Conservation (phyloP, 106 monocot species). For the Dioscorea zingiberensis region DNA sequence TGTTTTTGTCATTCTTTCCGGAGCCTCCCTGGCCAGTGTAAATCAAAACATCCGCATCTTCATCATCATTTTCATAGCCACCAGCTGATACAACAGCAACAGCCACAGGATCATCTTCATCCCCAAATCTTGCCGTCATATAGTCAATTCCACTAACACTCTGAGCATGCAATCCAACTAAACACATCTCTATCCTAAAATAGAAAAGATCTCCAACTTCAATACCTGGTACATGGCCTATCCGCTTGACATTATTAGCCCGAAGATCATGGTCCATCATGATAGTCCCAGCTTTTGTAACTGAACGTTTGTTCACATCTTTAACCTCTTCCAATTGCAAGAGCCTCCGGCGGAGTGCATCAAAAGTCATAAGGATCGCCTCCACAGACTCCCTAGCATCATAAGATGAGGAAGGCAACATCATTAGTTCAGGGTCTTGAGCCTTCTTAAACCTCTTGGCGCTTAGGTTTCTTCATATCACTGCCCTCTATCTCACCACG, state of each 20-base stretch:
- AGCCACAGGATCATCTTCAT: conserved; percentile 47
- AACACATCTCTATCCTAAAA: conserved; percentile 66
- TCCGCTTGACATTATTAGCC: conserved; percentile 38
- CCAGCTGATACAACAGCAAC: conserved; percentile 68
- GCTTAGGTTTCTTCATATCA: conserved; percentile 8
- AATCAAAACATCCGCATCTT: conserved; percentile 26
- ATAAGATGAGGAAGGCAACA: too few relatives aligned
- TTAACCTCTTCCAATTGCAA: too few relatives aligned
- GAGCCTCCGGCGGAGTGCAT: conserved; percentile 55
- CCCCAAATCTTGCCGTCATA: too few relatives aligned
- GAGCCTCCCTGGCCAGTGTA: too few relatives aligned
- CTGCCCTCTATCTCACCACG: conserved; percentile 15
- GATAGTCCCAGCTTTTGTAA: too few relatives aligned
- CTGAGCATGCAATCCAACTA: conserved; percentile 70
- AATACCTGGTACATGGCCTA: conserved; percentile 55
- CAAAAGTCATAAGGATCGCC: conserved; percentile 50
- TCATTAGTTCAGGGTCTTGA: too few relatives aligned
- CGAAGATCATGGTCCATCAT: conserved; percentile 52
- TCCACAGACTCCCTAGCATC: conserved; percentile 44
- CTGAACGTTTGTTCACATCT: too few relatives aligned
- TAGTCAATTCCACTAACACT: conserved; percentile 70
- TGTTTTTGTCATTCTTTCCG: too few relatives aligned
- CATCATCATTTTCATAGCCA: conserved; percentile 79
- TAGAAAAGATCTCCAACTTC: too few relatives aligned
- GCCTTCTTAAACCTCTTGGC: conserved; percentile 2